Evolutionary conservation across 768 basidiomycete genomes (phyloP).

Genomic region (Phylloporus rhodoxanthus): DNA sequence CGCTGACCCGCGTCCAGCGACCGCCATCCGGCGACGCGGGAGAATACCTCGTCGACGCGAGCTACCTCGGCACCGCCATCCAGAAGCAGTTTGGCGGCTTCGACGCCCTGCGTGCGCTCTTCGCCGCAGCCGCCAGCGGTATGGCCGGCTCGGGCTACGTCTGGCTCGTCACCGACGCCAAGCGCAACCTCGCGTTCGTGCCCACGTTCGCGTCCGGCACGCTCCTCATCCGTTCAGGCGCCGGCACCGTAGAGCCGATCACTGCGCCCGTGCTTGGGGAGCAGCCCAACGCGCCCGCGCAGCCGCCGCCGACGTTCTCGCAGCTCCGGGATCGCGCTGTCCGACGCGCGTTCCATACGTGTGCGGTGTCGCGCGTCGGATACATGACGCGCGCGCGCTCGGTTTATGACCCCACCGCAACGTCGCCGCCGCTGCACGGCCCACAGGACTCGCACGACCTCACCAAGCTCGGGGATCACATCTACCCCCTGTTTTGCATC

Average conservation of each 20-base stretch:
- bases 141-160: slow-evolving; percentile 78
- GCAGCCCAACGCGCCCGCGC: not conserved
- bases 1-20: slow-evolving; percentile 21
- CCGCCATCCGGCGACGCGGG: slow-evolving; percentile 26
- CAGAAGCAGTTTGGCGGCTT: slow-evolving; percentile 54
- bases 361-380: slow-evolving; percentile 1
- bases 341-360: slow-evolving; percentile 29
- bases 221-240: slow-evolving; percentile 64
- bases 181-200: slow-evolving; percentile 60
- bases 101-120: slow-evolving; percentile 62
- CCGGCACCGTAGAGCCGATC: slow-evolving; percentile 28
- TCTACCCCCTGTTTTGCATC: slow-evolving; percentile 74
- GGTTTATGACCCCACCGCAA: slow-evolving; percentile 19
- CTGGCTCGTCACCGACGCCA: slow-evolving; percentile 77
- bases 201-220: slow-evolving; percentile 90
- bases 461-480: slow-evolving; percentile 40
- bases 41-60: slow-evolving; percentile 17
- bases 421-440: slow-evolving; percentile 1
- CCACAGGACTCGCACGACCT: slow-evolving; percentile 23
- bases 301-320: not conserved
- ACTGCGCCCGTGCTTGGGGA: slow-evolving; percentile 30
- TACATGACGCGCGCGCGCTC: slow-evolving; percentile 21
- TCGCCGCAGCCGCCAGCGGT: slow-evolving; percentile 71
- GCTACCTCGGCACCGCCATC: slow-evolving; percentile 17
- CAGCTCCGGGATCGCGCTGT: slow-evolving; percentile 24